A percentile compares a stretch with the other conserved stretches of the same genome.
Evolutionary conservation across 2,329 filamentous ascomycete genomes (phyloP).

Genomic region (Fusarium tupiense): DNA sequence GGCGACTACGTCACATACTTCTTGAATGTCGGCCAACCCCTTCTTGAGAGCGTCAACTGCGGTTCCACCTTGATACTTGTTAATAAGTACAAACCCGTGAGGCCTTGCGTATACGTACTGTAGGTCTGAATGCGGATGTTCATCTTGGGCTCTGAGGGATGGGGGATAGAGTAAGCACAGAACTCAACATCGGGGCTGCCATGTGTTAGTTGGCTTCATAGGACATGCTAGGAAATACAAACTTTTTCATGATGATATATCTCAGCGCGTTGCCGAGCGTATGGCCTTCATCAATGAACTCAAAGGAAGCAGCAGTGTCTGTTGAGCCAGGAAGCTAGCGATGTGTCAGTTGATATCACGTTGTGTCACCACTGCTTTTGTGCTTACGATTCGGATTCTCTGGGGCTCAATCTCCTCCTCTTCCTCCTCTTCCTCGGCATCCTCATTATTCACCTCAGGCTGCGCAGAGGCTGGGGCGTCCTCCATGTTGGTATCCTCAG

Average conservation of each 20-base stretch:
- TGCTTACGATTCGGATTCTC: constrained; percentile 69
- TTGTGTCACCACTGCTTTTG: background rate
- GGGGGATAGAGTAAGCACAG: constrained; percentile 96
- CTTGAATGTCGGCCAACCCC: constrained; percentile 86
- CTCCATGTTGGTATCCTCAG: constrained; percentile 55
- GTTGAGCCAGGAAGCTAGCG: constrained; percentile 81
- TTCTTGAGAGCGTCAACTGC: constrained; percentile 90
- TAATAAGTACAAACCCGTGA: background rate
- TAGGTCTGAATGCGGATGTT: constrained; percentile 98
- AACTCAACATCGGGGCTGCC: constrained; percentile 93
- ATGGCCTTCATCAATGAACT: constrained; percentile 93
- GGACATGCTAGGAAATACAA: constrained; percentile 45
- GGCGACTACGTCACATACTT: constrained; percentile 92
- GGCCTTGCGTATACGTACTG: constrained; percentile 65
- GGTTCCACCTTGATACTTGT: constrained; percentile 70
- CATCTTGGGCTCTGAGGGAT: constrained; percentile 96
- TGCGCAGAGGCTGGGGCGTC: constrained; percentile 55
- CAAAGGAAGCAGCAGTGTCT: constrained; percentile 91
- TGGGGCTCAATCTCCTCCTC: constrained; percentile 61
- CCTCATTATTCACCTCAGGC: constrained; percentile 48
- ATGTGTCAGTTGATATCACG: constrained; percentile 12
- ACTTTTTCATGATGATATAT: constrained; percentile 99
- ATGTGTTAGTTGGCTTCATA: background rate
- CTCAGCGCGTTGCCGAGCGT: constrained; percentile 93
- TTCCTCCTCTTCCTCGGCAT: constrained; percentile 54